Conservation (phyloP, 106 monocot genomes). For the Posidonia australis region DNA sequence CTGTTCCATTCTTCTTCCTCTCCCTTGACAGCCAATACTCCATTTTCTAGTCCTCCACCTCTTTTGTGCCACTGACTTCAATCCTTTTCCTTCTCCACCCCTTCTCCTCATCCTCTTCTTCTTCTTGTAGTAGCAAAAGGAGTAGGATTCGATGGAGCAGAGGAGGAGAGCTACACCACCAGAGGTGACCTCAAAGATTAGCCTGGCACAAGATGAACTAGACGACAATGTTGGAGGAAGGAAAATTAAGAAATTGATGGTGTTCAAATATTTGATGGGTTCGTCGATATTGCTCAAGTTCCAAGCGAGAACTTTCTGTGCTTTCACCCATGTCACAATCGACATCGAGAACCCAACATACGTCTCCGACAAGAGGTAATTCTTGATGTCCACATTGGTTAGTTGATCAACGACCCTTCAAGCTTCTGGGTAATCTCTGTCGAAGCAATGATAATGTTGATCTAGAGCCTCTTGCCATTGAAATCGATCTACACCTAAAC, state of each 20-base stretch:
- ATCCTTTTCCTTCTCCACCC: not conserved
- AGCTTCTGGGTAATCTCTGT: slow-evolving; percentile 13
- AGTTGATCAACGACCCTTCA: slow-evolving; percentile 15
- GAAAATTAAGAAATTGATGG: slow-evolving; percentile 17
- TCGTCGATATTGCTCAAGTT: slow-evolving; percentile 20
- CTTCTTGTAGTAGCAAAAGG: not conserved
- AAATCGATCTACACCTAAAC: slow-evolving; percentile 28
- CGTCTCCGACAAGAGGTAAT: no score
- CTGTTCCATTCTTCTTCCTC: no score
- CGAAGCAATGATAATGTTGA: slow-evolving; percentile 23
- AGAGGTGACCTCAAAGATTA: no score
- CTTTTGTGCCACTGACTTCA: no score
- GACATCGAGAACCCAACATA: slow-evolving; percentile 35
- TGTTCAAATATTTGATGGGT: slow-evolving; percentile 21
- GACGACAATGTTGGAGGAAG: not conserved
- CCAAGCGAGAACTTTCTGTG: no score
- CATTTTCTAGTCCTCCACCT: slow-evolving; percentile 23
- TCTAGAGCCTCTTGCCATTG: slow-evolving; percentile 10
- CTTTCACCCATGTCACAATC: slow-evolving; percentile 27
- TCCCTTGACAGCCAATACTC: slow-evolving; percentile 16
- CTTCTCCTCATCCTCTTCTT: no score
- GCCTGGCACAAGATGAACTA: no score
- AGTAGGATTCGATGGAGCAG: not conserved
- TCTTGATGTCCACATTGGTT: slow-evolving; percentile 13
- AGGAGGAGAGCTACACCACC: no score